phyloP scores from a whole-genome alignment of 257 asterid genomes.

The Fraxinus pennsylvanica region DNA sequence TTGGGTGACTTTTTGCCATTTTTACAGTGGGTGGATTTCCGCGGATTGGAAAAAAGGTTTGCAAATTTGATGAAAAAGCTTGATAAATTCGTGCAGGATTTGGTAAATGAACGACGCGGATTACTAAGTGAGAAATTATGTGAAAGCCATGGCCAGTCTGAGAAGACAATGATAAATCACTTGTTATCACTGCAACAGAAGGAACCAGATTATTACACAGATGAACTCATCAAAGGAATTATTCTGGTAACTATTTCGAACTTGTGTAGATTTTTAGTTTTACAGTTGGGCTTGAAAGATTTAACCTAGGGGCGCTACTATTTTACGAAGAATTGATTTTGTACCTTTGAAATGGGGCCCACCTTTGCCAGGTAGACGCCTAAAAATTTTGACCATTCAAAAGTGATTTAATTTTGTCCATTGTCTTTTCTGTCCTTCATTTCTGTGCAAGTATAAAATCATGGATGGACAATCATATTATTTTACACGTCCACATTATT shows the following conservation, averaged over 20 bases:
- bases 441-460: too few relatives aligned
- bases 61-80: constrained; percentile 17
- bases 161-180: constrained; percentile 31
- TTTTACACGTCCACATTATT: too few relatives aligned
- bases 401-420: too few relatives aligned
- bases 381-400: too few relatives aligned
- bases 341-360: too few relatives aligned
- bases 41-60: constrained; percentile 31
- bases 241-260: constrained; percentile 18
- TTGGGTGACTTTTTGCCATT: constrained; percentile 37
- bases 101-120: constrained; percentile 17
- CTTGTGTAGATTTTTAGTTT: too few relatives aligned
- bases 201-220: constrained; percentile 30
- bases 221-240: constrained; percentile 35
- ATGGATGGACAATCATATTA: too few relatives aligned
- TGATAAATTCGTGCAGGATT: constrained; percentile 31
- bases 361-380: too few relatives aligned
- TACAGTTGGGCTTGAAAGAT: too few relatives aligned
- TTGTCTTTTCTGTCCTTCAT: too few relatives aligned
- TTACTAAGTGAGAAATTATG: background rate
- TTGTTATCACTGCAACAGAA: constrained; percentile 29
- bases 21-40: constrained; percentile 39
- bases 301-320: too few relatives aligned
- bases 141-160: background rate
- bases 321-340: too few relatives aligned